Base-by-base conservation (phyloP, 176 grass and related monocot genomes). In the Avena sativa region DNA sequence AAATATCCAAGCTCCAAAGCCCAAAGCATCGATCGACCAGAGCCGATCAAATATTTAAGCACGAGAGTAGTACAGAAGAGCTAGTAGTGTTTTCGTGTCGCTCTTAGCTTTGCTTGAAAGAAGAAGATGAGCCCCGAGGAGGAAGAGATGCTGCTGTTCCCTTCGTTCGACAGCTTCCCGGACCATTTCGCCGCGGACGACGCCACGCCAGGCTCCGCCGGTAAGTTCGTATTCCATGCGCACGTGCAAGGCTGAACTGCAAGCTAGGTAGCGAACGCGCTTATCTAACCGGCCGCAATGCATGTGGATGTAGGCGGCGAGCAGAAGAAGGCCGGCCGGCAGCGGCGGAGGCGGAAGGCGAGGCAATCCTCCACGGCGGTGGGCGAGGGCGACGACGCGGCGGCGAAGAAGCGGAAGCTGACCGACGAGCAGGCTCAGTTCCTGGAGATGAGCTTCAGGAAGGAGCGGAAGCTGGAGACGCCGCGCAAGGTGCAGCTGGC, bases 381-480 rank as follows among this genome's bases (percentile, higher is more conserved):
- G 1, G 92, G 15, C 1, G 81, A 78, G 3, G 78, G 26, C 3
- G 89, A 34, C 0, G 87, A 87, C 52, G 84, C 74, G 0, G 85
- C 71, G 44, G 67, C 84, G 7, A 99, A 92, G 94, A 99, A 99
- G 80, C 62, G 97, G 55, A 74, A 92, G n/a, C 89, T 99, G 13
- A 99, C 52, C 59, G 97, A 99, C 14, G 89, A 91, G 28, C 97
- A 99, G 84, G 94, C 93, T 20, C 86, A 76, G 77, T 86, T 89
- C 78, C 81, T 99, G 9, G 97, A 99, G 92, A 69, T 84, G 87
- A 94, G 85, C 68, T 99, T 99, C 76, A 61, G 79, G 66, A 90
- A 94, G 87, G 97, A 99, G 61, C 78, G 89, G 0, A 99, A 99
- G 81, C 85, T 99, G 44, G 97, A 99, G 89, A 94, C 91, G 20